phyloP scores from a whole-genome alignment of 768 basidiomycete genomes.

The Phaeolepiota aurea region DNA sequence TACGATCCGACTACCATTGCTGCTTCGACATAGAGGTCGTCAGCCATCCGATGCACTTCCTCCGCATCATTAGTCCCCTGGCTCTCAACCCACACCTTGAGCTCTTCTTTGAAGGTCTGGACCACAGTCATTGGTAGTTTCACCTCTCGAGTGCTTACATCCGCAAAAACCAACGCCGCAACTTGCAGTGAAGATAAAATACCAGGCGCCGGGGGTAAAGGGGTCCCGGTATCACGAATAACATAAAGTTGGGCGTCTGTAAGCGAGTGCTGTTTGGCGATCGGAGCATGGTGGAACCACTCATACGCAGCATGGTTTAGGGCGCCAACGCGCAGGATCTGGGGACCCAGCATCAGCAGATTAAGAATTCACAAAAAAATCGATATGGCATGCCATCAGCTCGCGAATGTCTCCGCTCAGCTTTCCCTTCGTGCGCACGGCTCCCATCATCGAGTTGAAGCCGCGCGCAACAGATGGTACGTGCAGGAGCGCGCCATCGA shows the following conservation, averaged over 20 bases:
- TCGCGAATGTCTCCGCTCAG: background rate
- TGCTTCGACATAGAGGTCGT: background rate
- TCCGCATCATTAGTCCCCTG: background rate
- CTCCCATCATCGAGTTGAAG: background rate
- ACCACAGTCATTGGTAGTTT: background rate
- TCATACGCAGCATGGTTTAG: background rate
- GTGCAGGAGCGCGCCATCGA: conserved; percentile 1
- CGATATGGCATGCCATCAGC: background rate
- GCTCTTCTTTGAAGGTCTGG: background rate
- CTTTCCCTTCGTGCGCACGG: background rate
- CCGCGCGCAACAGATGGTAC: background rate
- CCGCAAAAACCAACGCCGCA: background rate
- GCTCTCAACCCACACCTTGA: background rate
- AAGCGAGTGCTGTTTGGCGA: background rate
- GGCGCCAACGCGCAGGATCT: background rate
- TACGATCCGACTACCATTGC: conserved; percentile 1
- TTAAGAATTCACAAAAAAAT: no score
- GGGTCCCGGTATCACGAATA: background rate
- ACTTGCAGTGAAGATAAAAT: background rate
- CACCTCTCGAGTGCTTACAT: background rate
- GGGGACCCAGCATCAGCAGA: background rate
- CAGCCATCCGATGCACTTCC: background rate
- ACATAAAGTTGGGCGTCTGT: background rate
- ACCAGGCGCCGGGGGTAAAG: background rate
- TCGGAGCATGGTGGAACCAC: background rate